Percentiles rank a stretch among this genome's conserved stretches.
phyloP scores from a whole-genome alignment of 257 asterid species.

The Solanum medicagineum region DNA sequence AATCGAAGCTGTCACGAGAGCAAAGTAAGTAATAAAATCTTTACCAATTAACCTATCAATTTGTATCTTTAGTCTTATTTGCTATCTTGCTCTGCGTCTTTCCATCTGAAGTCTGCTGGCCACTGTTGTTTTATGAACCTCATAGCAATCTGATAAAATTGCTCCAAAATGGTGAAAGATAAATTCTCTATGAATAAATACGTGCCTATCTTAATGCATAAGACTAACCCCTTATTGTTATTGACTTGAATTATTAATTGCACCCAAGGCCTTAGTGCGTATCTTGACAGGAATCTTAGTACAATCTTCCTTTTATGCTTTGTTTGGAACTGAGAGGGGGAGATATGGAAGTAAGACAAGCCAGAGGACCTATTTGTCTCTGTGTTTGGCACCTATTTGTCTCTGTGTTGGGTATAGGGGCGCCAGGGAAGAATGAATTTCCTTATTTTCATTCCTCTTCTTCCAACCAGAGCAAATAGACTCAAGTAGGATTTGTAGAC shows the following conservation, averaged over 20 bases:
- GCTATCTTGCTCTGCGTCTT: not conserved
- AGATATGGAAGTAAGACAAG: not conserved
- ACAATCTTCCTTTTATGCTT: not conserved
- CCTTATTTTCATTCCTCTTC: not conserved
- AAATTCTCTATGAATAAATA: not conserved
- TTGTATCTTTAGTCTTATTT: not conserved
- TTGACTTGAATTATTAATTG: not conserved
- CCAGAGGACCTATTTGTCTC: not conserved
- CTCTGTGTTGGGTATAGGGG: not conserved
- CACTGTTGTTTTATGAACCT: not conserved
- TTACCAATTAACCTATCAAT: not conserved
- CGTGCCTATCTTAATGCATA: not conserved
- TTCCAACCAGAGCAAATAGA: not conserved
- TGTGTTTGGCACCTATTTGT: not conserved
- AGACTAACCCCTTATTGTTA: not conserved
- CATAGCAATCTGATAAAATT: not conserved
- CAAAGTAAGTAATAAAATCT: conserved; percentile 44
- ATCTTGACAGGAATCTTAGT: not conserved
- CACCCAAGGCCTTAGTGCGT: not conserved
- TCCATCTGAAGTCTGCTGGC: not conserved
- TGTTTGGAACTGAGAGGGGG: not conserved
- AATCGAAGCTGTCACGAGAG: conserved; percentile 49
- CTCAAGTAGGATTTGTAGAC: not conserved
- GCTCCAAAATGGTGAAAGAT: not conserved
- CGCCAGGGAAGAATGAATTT: not conserved